These are phyloP conservation scores for Neoboletus brunneissimus DNA, from an alignment of 768 basidiomycete genomes.

Conservation along the genomic window DNA sequence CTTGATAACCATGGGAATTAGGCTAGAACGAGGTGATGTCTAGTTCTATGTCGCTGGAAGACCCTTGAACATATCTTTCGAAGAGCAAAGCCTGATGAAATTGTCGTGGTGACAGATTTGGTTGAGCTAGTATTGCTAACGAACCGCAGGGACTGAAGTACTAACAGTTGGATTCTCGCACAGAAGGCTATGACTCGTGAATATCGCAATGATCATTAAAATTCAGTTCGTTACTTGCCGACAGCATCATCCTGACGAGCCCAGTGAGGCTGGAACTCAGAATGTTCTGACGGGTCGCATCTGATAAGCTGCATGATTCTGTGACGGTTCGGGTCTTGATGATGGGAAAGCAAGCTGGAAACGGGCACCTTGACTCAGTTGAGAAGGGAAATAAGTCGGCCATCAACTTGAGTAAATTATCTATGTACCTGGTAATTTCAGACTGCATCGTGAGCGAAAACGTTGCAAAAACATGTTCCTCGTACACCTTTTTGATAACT, in stretches of 20 bases:
- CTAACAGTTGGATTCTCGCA: too few relatives aligned
- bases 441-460: not conserved
- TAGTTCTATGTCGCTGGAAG: too few relatives aligned
- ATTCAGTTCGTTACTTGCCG: too few relatives aligned
- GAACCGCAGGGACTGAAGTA: too few relatives aligned
- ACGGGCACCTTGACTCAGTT: not conserved
- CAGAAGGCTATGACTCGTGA: too few relatives aligned
- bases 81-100: too few relatives aligned
- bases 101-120: not conserved
- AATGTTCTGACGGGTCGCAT: not conserved
- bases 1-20: slow-evolving; percentile 17
- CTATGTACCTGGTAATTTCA: not conserved
- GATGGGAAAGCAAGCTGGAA: not conserved
- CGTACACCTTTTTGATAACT: not conserved
- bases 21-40: not conserved
- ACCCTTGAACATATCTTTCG: too few relatives aligned
- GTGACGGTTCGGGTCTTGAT: not conserved
- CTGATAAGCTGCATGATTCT: not conserved
- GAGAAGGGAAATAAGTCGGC: not conserved
- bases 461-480: not conserved
- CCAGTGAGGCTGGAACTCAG: not conserved
- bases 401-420: not conserved
- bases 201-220: too few relatives aligned
- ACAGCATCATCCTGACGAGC: too few relatives aligned
- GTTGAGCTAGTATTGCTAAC: not conserved